A percentile compares a stretch with the other conserved stretches of the same genome.
Conservation (phyloP, 2,329 filamentous ascomycete species). For the Fusarium sp. region DNA sequence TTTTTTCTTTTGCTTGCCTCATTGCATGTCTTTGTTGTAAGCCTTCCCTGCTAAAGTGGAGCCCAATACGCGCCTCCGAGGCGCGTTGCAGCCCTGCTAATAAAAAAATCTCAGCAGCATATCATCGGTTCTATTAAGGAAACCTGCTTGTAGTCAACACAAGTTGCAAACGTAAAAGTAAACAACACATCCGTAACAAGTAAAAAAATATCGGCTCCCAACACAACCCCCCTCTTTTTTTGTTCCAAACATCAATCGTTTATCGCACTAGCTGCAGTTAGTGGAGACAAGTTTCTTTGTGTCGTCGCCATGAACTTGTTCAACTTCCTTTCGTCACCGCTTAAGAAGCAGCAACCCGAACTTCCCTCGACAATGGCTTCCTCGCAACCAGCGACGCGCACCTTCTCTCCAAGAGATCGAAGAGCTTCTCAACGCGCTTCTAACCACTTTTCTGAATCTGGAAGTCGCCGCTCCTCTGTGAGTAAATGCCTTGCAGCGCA, state of each 20-base stretch:
- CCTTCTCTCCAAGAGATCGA: slow-evolving; percentile 31
- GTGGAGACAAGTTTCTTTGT: neutral
- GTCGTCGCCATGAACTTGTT: slow-evolving; percentile 17
- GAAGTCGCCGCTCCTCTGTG: slow-evolving; percentile 16
- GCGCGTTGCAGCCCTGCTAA: neutral
- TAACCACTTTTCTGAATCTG: slow-evolving; percentile 16
- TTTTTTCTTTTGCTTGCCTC: neutral
- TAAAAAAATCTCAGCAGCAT: neutral
- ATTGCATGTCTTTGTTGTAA: neutral
- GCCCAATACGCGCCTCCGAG: neutral
- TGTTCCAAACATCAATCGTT: neutral
- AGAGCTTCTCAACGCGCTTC: slow-evolving; percentile 25
- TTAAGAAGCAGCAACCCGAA: slow-evolving; percentile 31
- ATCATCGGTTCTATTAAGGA: slow-evolving; percentile 4
- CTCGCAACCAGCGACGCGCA: slow-evolving; percentile 3
- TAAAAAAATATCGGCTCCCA: neutral
- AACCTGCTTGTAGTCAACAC: neutral
- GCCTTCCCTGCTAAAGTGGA: neutral
- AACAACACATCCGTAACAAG: slow-evolving; percentile 3
- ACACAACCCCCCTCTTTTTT: neutral
- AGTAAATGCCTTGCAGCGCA: slow-evolving; percentile 15
- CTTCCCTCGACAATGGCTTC: slow-evolving; percentile 26
- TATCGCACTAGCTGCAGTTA: neutral
- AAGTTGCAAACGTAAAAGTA: slow-evolving; percentile 26
- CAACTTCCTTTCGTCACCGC: slow-evolving; percentile 39